Evolutionary conservation across 176 grass and related monocot genomes (phyloP).

Genomic region (Thinopyrum elongatum): DNA sequence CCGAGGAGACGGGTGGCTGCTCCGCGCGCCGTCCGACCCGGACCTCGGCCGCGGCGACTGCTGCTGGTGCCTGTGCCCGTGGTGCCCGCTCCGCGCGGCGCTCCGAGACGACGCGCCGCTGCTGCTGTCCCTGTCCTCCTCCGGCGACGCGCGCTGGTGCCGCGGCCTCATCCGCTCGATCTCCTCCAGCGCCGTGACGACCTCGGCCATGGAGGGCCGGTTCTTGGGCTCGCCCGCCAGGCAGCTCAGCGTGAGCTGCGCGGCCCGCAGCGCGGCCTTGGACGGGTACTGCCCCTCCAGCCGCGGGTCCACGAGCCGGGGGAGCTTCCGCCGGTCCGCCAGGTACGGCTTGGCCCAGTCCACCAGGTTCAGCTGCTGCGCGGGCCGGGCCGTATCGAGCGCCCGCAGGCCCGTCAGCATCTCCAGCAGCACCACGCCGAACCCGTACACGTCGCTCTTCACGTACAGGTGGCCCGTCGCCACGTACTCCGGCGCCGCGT

Average conservation of each 20-base stretch:
- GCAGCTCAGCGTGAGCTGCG: conserved; percentile 57
- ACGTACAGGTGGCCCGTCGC: conserved; percentile 62
- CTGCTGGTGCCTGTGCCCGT: not conserved
- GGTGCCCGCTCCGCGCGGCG: not conserved
- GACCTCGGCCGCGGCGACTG: not conserved
- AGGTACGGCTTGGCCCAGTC: conserved; percentile 37
- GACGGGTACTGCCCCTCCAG: conserved; percentile 63
- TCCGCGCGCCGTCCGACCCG: too few relatives aligned
- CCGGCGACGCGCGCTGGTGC: conserved; percentile 3
- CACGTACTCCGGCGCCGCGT: conserved; percentile 57
- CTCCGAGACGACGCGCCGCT: not conserved
- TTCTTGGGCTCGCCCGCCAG: conserved; percentile 43
- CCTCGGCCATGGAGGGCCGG: conserved; percentile 42
- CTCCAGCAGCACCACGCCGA: conserved; percentile 67
- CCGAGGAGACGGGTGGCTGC: too few relatives aligned
- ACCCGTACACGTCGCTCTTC: conserved; percentile 70
- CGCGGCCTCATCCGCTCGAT: conserved; percentile 33
- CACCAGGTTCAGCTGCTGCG: conserved; percentile 57
- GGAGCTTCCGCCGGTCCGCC: conserved; percentile 46
- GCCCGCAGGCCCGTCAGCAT: conserved; percentile 50
- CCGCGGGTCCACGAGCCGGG: conserved; percentile 55
- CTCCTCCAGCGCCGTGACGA: conserved; percentile 35
- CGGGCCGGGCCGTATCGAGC: conserved; percentile 35
- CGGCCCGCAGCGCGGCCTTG: conserved; percentile 37
- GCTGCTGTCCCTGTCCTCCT: not conserved